These are phyloP conservation scores for Neurospora sp. DNA, from an alignment of 495 filamentous ascomycete species.

Conservation along the genomic window DNA sequence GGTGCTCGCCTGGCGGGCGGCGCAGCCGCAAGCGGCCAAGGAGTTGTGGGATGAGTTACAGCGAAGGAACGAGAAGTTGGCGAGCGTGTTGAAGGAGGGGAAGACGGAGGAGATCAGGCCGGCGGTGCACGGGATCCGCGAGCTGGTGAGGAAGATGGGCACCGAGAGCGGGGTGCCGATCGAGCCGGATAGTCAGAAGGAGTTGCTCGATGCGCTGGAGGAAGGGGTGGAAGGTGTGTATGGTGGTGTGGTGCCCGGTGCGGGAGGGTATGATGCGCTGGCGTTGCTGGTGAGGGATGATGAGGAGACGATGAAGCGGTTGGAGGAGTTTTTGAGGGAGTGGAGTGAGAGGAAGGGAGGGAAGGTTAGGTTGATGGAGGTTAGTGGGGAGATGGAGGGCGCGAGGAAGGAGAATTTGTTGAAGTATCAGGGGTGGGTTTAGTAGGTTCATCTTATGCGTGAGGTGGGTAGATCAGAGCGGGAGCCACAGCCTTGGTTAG, in stretches of 20 bases:
- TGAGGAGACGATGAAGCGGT: conserved; percentile 47
- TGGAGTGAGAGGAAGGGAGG: conserved; percentile 61
- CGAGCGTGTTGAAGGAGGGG: conserved; percentile 43
- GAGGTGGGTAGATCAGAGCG: not conserved
- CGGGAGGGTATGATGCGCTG: conserved; percentile 89
- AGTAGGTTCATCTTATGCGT: not conserved
- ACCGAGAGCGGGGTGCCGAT: conserved; percentile 68
- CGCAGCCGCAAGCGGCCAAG: conserved; percentile 55
- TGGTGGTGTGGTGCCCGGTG: conserved; percentile 88
- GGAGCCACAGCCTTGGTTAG: not conserved
- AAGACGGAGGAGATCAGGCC: conserved; percentile 24
- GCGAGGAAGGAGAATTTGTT: conserved; percentile 54
- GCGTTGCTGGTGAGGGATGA: conserved; percentile 71
- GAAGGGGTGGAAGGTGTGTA: conserved; percentile 63
- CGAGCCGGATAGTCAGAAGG: conserved; percentile 79
- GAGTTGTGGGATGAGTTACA: conserved; percentile 66
- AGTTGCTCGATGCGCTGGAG: conserved; percentile 65
- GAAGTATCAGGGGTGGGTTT: conserved; percentile 56
- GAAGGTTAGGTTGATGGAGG: conserved; percentile 66
- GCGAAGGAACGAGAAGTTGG: conserved; percentile 60
- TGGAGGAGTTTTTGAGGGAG: conserved; percentile 51
- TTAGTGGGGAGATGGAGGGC: conserved; percentile 83
- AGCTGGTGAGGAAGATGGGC: conserved; percentile 67
- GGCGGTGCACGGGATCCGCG: conserved; percentile 33
- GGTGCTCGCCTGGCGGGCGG: conserved; percentile 71